These are phyloP conservation scores for Penstemon newberryi DNA, from an alignment of 257 asterid genomes.

Conservation along the genomic window DNA sequence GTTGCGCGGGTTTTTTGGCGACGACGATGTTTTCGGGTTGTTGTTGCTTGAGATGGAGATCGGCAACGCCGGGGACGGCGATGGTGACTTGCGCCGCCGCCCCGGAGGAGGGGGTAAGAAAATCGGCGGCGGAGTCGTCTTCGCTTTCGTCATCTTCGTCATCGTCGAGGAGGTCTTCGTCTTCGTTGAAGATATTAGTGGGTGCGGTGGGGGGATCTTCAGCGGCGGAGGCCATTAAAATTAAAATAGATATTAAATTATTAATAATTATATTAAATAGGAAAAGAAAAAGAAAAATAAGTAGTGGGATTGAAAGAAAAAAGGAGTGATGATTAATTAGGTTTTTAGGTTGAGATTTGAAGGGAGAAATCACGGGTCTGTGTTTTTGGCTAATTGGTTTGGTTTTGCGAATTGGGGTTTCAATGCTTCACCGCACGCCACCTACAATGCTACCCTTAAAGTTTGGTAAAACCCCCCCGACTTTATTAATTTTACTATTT, in stretches of 20 bases:
- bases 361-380: constrained; percentile 10
- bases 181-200: constrained; percentile 37
- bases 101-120: constrained; percentile 34
- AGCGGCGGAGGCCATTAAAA: constrained; percentile 36
- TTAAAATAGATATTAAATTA: not conserved
- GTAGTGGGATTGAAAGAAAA: not conserved
- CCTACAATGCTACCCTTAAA: constrained; percentile 18
- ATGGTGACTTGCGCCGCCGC: constrained; percentile 55
- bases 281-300: not conserved
- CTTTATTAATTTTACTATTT: too few species aligned
- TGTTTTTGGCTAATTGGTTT: constrained; percentile 22
- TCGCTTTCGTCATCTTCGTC: constrained; percentile 56
- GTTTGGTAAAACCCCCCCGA: constrained; percentile 14
- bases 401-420: constrained; percentile 25
- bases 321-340: constrained; percentile 13
- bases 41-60: constrained; percentile 33
- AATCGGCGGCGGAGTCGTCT: constrained; percentile 58
- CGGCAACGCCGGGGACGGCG: constrained; percentile 55
- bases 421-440: constrained; percentile 33
- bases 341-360: constrained; percentile 17
- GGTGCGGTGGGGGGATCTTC: constrained; percentile 25
- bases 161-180: constrained; percentile 58
- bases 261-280: not conserved
- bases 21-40: constrained; percentile 30
- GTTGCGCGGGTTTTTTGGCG: constrained; percentile 51